Percentiles rank a stretch among this genome's conserved stretches.
Conservation (phyloP, 495 filamentous ascomycete genomes). For the Bombardia bombarda region DNA sequence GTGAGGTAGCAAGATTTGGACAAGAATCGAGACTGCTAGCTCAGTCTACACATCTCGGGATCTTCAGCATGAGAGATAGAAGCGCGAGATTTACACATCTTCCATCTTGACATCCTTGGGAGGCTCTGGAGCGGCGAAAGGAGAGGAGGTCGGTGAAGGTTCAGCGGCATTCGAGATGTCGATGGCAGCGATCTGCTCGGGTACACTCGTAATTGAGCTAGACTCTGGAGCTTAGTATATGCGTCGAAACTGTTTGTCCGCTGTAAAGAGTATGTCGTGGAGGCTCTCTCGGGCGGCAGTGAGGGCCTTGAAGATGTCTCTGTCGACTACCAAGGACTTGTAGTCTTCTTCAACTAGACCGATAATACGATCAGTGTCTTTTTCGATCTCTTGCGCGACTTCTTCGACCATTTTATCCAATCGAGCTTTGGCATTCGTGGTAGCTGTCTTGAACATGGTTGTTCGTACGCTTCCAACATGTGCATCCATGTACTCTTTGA, state of each 20-base stretch:
- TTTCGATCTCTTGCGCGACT: conserved; percentile 1
- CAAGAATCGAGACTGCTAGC: no score
- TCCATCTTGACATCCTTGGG: no score
- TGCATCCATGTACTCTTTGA: conserved; percentile 37
- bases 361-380: not conserved
- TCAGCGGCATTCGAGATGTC: no score
- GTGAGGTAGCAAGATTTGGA: no score
- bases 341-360: not conserved
- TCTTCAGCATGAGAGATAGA: no score
- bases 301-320: not conserved
- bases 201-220: no score
- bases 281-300: not conserved
- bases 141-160: no score
- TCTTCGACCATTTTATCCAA: conserved; percentile 25
- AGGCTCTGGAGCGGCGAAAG: no score
- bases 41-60: no score
- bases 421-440: conserved; percentile 22
- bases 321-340: not conserved
- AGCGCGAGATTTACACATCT: no score
- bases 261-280: not conserved
- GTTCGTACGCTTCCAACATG: conserved; percentile 31
- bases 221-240: no score
- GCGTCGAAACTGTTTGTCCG: not conserved
- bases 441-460: conserved; percentile 39
- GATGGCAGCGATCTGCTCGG: no score